phyloP scores from a whole-genome alignment of 1,284 basidiomycete genomes.

The Agroathelia rolfsii region DNA sequence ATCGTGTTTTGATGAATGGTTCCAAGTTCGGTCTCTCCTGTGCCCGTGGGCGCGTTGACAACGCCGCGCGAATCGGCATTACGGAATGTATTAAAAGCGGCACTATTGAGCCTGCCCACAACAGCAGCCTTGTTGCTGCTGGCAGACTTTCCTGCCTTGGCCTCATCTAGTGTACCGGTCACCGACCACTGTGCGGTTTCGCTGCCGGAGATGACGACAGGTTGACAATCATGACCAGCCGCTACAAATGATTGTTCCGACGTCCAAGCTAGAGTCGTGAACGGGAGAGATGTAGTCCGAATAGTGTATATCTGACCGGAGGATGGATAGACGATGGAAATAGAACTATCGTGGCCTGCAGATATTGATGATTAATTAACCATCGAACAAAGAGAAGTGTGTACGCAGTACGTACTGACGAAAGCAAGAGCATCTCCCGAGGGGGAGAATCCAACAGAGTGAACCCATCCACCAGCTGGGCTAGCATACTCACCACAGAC shows the following conservation, averaged over 20 bases:
- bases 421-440: conserved; percentile 90
- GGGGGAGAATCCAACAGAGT: conserved; percentile 91
- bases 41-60: conserved; percentile 28
- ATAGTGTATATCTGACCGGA: conserved; percentile 66
- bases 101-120: conserved; percentile 83
- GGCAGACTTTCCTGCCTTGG: conserved; percentile 35
- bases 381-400: background rate
- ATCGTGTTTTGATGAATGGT: conserved; percentile 99
- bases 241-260: conserved; percentile 77
- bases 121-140: conserved; percentile 33
- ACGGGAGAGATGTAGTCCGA: conserved; percentile 69
- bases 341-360: conserved; percentile 82
- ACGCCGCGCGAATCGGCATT: conserved; percentile 87
- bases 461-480: conserved; percentile 93
- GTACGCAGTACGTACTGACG: conserved; percentile 51
- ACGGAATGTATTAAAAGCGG: conserved; percentile 93
- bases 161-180: conserved; percentile 78
- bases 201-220: conserved; percentile 74
- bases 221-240: conserved; percentile 97
- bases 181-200: conserved; percentile 60
- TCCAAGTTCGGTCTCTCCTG: conserved; percentile 61
- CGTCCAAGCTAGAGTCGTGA: conserved; percentile 78
- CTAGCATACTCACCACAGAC: conserved; percentile 90
- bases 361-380: conserved; percentile 7
- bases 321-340: conserved; percentile 82